These are phyloP conservation scores for Akanthomyces lecanii DNA, from an alignment of 2,329 filamentous ascomycete species.

Conservation along the genomic window DNA sequence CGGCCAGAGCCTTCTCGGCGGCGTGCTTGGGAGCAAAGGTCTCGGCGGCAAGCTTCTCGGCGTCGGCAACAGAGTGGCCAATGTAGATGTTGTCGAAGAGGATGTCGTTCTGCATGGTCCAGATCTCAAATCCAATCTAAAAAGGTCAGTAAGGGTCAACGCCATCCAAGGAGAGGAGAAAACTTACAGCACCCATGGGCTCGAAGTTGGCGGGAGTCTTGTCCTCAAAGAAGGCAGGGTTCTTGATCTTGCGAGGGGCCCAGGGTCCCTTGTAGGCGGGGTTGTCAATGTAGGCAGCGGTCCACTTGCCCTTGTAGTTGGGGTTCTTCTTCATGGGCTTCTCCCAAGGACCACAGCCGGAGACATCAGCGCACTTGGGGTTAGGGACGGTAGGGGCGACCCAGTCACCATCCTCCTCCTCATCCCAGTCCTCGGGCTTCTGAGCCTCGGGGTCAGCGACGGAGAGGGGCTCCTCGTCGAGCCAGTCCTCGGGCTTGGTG, in stretches of 20 bases:
- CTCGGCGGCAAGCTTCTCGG: constrained; percentile 81
- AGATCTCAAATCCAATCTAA: constrained; percentile 97
- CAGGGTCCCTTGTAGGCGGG: constrained; percentile 95
- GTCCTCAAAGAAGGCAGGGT: constrained; percentile 95
- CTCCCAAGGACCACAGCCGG: constrained; percentile 91
- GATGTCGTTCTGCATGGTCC: constrained; percentile 99
- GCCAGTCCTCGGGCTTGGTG: constrained; percentile 90
- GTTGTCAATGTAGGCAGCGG: constrained; percentile 89
- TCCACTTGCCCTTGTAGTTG: constrained; percentile 98
- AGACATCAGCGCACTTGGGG: constrained; percentile 89
- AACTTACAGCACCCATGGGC: constrained; percentile 90
- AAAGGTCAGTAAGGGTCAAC: constrained; percentile 20
- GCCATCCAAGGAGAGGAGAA: too few species aligned
- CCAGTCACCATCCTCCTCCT: constrained; percentile 99
- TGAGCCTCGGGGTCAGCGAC: constrained; percentile 89
- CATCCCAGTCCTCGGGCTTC: constrained; percentile 99
- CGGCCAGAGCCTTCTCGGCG: constrained; percentile 75
- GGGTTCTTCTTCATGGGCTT: constrained; percentile 92
- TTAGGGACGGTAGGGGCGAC: constrained; percentile 84
- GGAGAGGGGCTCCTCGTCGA: constrained; percentile 78
- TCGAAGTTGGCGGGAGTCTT: constrained; percentile 95
- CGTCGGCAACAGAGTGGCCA: constrained; percentile 92
- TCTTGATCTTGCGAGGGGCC: constrained; percentile 92
- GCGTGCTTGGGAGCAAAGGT: constrained; percentile 86
- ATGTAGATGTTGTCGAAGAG: constrained; percentile 99